Percentiles rank a stretch among this genome's conserved stretches.
Conservation (phyloP, 805 yeast genomes). For the Candida easanensis region DNA sequence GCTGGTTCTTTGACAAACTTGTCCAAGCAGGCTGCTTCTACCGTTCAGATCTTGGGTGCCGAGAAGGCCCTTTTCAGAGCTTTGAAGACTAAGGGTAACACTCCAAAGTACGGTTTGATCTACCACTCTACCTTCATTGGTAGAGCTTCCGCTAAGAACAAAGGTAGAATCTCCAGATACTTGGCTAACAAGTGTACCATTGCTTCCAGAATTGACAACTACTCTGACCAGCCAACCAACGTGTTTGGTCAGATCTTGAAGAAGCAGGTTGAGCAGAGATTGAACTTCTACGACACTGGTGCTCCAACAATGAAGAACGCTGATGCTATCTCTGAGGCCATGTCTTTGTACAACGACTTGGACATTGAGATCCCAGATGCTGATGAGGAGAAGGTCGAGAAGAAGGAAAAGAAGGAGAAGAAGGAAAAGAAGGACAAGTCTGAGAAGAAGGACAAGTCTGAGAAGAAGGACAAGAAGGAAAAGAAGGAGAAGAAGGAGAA, state of each 20-base stretch:
- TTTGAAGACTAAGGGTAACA: conserved; percentile 95
- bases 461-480: conserved; percentile 49
- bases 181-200: conserved; percentile 98
- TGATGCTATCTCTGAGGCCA: conserved; percentile 90
- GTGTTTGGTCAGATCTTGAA: conserved; percentile 88
- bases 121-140: conserved; percentile 97
- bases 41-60: conserved; percentile 98
- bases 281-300: conserved; percentile 94
- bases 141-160: conserved; percentile 94
- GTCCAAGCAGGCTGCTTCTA: conserved; percentile 98
- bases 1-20: conserved; percentile 96
- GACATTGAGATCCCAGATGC: conserved; percentile 42
- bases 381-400: conserved; percentile 34
- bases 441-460: conserved; percentile 51
- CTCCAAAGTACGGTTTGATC: conserved; percentile 96
- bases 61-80: conserved; percentile 99
- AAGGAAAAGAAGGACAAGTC: conserved; percentile 47
- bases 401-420: conserved; percentile 35
- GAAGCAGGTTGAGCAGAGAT: conserved; percentile 97
- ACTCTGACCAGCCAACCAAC: conserved; percentile 89
- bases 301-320: conserved; percentile 94
- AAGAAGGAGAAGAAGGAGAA: conserved; percentile 45
- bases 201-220: conserved; percentile 97
- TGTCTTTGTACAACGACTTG: conserved; percentile 55
- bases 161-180: conserved; percentile 98